Conservation (phyloP, 768 basidiomycete genomes). For the Neoboletus brunneissimus region DNA sequence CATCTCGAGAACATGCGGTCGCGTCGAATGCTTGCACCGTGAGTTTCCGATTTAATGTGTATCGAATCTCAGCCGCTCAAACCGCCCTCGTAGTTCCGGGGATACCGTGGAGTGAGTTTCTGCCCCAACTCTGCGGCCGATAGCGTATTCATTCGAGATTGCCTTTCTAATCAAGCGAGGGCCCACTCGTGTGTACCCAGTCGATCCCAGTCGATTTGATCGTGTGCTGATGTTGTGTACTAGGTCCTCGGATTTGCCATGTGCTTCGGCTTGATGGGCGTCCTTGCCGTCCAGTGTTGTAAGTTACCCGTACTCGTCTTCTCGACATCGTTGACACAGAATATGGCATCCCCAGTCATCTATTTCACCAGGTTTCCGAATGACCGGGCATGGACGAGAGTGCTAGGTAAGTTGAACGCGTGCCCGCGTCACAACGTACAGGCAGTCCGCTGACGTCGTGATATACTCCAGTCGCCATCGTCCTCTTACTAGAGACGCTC, state of each 20-base stretch:
- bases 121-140: not conserved
- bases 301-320: not conserved
- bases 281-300: not conserved
- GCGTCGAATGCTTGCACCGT: not conserved
- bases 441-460: not conserved
- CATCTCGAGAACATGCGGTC: not conserved
- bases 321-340: not conserved
- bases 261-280: not conserved
- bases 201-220: not conserved
- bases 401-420: not conserved
- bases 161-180: not conserved
- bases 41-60: not conserved
- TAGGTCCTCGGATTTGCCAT: not conserved
- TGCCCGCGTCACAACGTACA: not conserved
- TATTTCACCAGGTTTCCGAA: conserved; percentile 11
- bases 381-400: conserved; percentile 3
- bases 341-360: not conserved
- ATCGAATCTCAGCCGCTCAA: not conserved
- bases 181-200: conserved; percentile 3
- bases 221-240: not conserved
- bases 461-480: conserved; percentile 1
- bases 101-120: conserved; percentile 1
- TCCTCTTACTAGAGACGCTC: conserved; percentile 5
- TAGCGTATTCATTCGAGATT: not conserved
- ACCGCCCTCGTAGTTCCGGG: not conserved